Evolutionary conservation across 495 filamentous ascomycete species (phyloP), one percentile per base, ranked within the genome.

Genomic region (Penicillium roqueforti): DNA sequence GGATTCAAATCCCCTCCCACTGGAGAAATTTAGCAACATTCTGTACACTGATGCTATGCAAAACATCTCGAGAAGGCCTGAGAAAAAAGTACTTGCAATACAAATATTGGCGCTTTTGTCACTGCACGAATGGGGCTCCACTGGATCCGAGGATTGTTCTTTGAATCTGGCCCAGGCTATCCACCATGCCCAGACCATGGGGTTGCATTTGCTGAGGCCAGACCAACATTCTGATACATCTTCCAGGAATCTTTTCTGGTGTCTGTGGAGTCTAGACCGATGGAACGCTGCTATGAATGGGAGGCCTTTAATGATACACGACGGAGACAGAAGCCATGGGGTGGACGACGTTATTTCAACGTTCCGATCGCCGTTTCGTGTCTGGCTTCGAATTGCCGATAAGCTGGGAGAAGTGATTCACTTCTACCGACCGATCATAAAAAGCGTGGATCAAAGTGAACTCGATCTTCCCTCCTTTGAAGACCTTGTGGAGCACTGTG

Each of bases 181-280:
- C 25, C 80, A 83, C 43, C 76, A 86, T 54, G 78, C 79, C 6
- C 79, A 84, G 29, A 82, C 83, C 0, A 64, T 87, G 22, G 84
- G 83, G 1, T 62, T 87, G 6, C 85, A 88, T 47, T 63, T 77
- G 26, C 26, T 40, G 32, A 47, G 50, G 13, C 39, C 37, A 4
- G 44, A 69, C 56, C 16, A 68, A 53, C 20, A 56, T 8, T 28
- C 66, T 46, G 36, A 57, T 63, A 43, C 65, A 26, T 49, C 55
- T 20, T 47, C 62, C 46, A 75, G 78, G 3, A 64, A 71, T 6
- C 63, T 87, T 0, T 84, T 87, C 52, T 86, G 81, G 68, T 84
- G 78, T 52, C 55, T 87, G 6, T 87, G 83, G 77, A 77, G 79
- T 18, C 63, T 87, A 1, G 85, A 88, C 58, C 72, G 79, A 31